Evolutionary conservation across 2,329 filamentous ascomycete genomes (phyloP), one percentile per base, ranked within the genome.

Genomic region (Hymenoscyphus linearis): DNA sequence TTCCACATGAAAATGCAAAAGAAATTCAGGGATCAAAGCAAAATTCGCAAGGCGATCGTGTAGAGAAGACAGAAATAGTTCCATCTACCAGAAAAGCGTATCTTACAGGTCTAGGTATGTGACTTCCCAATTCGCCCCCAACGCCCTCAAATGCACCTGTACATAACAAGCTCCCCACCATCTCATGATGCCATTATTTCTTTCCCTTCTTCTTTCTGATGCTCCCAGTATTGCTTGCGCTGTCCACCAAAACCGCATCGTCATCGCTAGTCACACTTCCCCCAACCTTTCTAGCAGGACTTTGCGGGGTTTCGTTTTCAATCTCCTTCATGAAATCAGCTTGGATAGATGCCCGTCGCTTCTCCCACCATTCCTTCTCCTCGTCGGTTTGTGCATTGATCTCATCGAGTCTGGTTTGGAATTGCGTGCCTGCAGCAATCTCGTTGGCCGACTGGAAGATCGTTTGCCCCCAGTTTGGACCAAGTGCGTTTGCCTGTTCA

Each of bases 371-470:
- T 71, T 88, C 82, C 77, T 89, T 90, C 77, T 98, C 95, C 47
- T 85, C 79, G 10, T 83, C 81, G 1, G 86, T 79, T 71, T 90
- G 88, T 31, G 80, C 78, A 69, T 93, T 86, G 62, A 96, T 85
- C 65, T 92, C 88, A 54, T 87, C 83, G 22, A 96, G 81, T 56
- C 87, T 84, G 66, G 87, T 81, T 67, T 91, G 89, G 71, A 96
- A 83, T 54, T 86, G 78, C 50, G 85, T 83, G 77, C 97, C 97
- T 72, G 91, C 88, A 62, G 89, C 86, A 76, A 99, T 97, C 76
- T 99, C 95, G 76, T 96, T 96, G 60, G 95, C 95, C 53, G 90
- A 93, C 76, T 99, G 95, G 83, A 99, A 99, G 74, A 99, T 98
- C 60, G 85, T 86, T 73, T 95, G 88, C 64, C 95, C 95, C 95